phyloP scores from a whole-genome alignment of 2,329 filamentous ascomycete species.

The Pleoardoris graminearum region DNA sequence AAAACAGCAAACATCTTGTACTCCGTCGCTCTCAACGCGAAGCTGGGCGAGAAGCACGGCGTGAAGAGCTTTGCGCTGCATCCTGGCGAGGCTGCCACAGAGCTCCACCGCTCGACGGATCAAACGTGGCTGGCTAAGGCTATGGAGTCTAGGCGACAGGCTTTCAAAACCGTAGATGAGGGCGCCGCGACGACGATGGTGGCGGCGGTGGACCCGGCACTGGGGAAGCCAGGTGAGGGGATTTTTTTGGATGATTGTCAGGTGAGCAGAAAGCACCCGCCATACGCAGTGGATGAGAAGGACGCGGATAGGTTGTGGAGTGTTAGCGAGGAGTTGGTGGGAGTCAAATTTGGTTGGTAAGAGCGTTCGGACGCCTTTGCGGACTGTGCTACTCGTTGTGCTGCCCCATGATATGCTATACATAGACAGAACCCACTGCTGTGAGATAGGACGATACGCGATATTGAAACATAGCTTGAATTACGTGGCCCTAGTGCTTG shows the following conservation, averaged over 20 bases:
- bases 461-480: no score
- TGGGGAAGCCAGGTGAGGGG: slow-evolving; percentile 29
- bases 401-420: neutral
- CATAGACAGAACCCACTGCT: neutral
- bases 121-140: neutral
- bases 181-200: slow-evolving; percentile 43
- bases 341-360: slow-evolving; percentile 18
- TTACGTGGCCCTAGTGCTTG: no score
- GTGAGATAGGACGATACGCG: neutral
- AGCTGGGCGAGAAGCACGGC: slow-evolving; percentile 1
- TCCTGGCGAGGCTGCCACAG: slow-evolving; percentile 17
- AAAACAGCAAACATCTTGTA: slow-evolving; percentile 20
- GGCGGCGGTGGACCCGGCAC: slow-evolving; percentile 35
- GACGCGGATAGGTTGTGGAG: slow-evolving; percentile 34
- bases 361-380: neutral
- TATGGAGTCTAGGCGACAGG: neutral
- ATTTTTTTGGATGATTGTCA: slow-evolving; percentile 6
- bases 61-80: slow-evolving; percentile 10
- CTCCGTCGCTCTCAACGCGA: slow-evolving; percentile 5
- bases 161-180: slow-evolving; percentile 36
- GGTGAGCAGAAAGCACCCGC: neutral
- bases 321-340: slow-evolving; percentile 15
- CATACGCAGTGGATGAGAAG: slow-evolving; percentile 25
- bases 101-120: neutral
- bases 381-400: neutral